Conservation (phyloP, 2,329 filamentous ascomycete genomes). For the Alternaria hordeiaustralica region DNA sequence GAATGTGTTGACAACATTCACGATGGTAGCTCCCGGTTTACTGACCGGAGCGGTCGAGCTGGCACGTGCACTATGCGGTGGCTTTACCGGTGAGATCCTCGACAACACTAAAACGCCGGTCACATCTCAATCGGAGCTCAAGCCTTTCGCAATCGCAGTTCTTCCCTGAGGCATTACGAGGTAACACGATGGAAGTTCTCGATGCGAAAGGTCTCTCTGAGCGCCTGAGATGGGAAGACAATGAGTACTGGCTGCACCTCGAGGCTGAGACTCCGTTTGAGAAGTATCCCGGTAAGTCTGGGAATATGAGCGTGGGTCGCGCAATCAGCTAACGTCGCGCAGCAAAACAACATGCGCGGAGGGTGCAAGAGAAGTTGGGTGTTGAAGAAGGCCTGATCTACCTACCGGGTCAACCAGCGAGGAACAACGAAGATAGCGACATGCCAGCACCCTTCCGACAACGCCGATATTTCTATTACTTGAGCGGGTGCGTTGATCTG, state of each 20-base stretch:
- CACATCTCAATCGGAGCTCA: constrained; percentile 12
- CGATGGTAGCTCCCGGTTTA: background rate
- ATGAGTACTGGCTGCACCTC: constrained; percentile 47
- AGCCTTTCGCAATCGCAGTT: constrained; percentile 14
- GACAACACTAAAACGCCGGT: constrained; percentile 19
- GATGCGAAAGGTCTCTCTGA: constrained; percentile 38
- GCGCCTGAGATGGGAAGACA: constrained; percentile 33
- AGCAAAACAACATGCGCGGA: constrained; percentile 51
- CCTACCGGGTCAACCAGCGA: constrained; percentile 59
- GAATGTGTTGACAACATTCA: background rate
- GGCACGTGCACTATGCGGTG: constrained; percentile 6
- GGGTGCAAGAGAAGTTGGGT: constrained; percentile 46
- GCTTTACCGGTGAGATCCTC: constrained; percentile 20
- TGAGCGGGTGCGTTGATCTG: constrained; percentile 55
- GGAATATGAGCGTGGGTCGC: background rate
- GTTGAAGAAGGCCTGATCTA: constrained; percentile 59
- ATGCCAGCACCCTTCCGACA: constrained; percentile 64
- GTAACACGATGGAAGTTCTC: constrained; percentile 30
- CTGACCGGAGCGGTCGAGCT: constrained; percentile 16
- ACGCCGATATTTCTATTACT: constrained; percentile 67
- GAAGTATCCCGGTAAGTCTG: constrained; percentile 48
- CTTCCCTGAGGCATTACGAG: constrained; percentile 16
- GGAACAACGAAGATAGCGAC: constrained; percentile 65
- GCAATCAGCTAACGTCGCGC: constrained; percentile 5
- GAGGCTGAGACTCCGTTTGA: constrained; percentile 41